Conservation (phyloP, 192 early-diverging fungal genomes). For the Coemansia sp. region DNA sequence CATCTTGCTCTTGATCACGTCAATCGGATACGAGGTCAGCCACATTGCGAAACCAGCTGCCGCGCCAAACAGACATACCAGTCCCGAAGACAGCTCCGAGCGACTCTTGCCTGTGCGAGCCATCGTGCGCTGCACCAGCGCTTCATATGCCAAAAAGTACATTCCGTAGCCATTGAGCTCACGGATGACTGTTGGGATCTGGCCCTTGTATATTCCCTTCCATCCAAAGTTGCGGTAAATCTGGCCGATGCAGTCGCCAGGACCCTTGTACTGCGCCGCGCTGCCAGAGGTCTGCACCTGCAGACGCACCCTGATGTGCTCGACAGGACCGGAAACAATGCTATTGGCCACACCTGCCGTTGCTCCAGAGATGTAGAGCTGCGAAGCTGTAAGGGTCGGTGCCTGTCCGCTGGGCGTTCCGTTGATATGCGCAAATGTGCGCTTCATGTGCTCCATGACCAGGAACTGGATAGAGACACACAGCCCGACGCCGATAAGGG, state of each 20-base stretch:
- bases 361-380: slow-evolving; percentile 87
- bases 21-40: slow-evolving; percentile 87
- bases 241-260: slow-evolving; percentile 80
- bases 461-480: slow-evolving; percentile 98
- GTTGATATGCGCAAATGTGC: slow-evolving; percentile 67
- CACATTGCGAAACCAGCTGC: slow-evolving; percentile 80
- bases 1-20: slow-evolving; percentile 92
- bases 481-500: slow-evolving; percentile 89
- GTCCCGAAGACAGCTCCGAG: slow-evolving; percentile 69
- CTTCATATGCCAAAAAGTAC: slow-evolving; percentile 94
- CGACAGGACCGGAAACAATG: slow-evolving; percentile 87
- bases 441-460: slow-evolving; percentile 85
- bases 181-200: slow-evolving; percentile 78
- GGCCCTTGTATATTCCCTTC: slow-evolving; percentile 86
- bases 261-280: slow-evolving; percentile 65
- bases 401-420: slow-evolving; percentile 45
- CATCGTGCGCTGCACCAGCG: slow-evolving; percentile 78
- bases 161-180: slow-evolving; percentile 93
- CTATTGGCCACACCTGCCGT: slow-evolving; percentile 86
- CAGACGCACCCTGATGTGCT: slow-evolving; percentile 93
- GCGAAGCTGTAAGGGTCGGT: slow-evolving; percentile 63
- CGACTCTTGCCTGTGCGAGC: slow-evolving; percentile 59
- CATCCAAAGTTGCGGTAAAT: slow-evolving; percentile 76
- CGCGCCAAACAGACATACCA: slow-evolving; percentile 83
- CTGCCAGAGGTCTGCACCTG: slow-evolving; percentile 82